Conservation (phyloP, 495 filamentous ascomycete genomes). For the Neurospora sp. region DNA sequence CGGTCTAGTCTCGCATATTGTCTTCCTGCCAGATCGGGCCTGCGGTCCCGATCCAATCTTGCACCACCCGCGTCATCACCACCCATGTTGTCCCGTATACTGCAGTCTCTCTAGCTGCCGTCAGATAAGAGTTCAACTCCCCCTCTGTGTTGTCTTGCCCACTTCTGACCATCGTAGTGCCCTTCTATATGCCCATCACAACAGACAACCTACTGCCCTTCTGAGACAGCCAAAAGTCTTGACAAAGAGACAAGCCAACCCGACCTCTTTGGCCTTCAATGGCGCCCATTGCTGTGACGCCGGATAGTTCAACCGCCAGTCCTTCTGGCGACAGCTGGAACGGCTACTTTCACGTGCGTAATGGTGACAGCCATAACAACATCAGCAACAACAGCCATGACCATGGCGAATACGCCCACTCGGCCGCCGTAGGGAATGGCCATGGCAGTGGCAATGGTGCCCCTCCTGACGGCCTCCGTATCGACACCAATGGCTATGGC, state of each 20-base stretch:
- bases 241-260: neutral
- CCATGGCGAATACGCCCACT: conserved; percentile 8
- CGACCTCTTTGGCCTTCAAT: conserved; percentile 12
- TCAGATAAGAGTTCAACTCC: neutral
- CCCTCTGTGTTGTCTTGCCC: neutral
- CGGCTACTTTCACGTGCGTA: conserved; percentile 17
- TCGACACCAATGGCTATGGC: conserved; percentile 7
- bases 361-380: conserved; percentile 23
- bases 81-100: neutral
- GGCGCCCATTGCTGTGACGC: conserved; percentile 34
- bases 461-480: neutral
- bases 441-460: conserved; percentile 11
- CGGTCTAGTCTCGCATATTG: conserved; percentile 13
- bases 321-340: conserved; percentile 21
- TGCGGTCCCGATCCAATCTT: conserved; percentile 1
- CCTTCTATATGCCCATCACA: neutral
- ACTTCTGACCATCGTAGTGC: neutral
- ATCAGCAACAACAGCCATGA: conserved; percentile 30
- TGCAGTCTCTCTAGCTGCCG: neutral
- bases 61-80: neutral
- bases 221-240: neutral
- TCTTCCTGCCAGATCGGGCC: conserved; percentile 4
- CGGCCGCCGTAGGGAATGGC: conserved; percentile 12
- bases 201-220: neutral
- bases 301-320: conserved; percentile 27